Evolutionary conservation across 768 basidiomycete genomes (phyloP).

Genomic region (Podaxis sp.): DNA sequence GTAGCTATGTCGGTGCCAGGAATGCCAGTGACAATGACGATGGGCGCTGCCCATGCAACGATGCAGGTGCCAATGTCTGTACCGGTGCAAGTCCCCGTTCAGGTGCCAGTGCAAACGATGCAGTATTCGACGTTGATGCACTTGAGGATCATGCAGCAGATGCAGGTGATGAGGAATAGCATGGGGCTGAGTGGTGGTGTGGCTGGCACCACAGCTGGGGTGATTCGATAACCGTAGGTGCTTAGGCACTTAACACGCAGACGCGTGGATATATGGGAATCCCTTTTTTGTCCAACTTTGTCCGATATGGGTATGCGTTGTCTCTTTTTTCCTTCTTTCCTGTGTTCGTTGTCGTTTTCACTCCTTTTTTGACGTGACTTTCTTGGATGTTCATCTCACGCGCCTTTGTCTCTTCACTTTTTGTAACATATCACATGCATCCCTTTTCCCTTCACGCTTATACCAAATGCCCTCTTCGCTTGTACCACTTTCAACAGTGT

Average conservation of each 20-base stretch:
- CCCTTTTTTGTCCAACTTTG: too few relatives aligned
- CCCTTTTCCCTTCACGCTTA: neutral
- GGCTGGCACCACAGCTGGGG: neutral
- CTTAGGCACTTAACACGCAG: neutral
- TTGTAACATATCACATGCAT: neutral
- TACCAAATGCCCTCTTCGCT: neutral
- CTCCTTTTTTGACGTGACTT: neutral
- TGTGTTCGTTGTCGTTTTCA: neutral
- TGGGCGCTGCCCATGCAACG: conserved; percentile 1
- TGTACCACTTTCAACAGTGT: neutral
- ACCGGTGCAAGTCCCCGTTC: neutral
- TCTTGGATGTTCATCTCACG: neutral
- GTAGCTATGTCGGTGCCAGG: neutral
- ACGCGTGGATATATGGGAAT: too few relatives aligned
- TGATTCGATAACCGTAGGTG: neutral
- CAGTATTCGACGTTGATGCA: conserved; percentile 15
- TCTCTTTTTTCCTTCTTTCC: neutral
- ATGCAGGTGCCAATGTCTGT: neutral
- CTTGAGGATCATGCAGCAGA: conserved; percentile 14
- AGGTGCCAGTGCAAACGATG: conserved; percentile 7
- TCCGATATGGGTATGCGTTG: neutral
- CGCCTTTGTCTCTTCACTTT: neutral
- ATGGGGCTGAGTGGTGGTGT: neutral
- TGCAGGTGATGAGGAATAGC: conserved; percentile 15
- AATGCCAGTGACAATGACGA: neutral